Evolutionary conservation across 768 basidiomycete genomes (phyloP).

Genomic region (Hysterangium stoloniferum): DNA sequence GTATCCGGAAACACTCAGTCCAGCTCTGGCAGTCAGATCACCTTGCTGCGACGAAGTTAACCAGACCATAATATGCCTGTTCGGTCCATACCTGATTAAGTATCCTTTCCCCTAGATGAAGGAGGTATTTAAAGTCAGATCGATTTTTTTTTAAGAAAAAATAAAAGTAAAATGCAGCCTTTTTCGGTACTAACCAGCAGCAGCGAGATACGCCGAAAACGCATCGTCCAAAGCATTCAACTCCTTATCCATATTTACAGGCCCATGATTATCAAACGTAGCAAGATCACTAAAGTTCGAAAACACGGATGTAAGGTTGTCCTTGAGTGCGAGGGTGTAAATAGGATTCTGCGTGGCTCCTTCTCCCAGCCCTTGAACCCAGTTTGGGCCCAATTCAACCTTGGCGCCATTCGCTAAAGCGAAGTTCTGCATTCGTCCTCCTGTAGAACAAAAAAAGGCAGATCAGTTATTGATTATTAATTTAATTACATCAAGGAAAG

Average conservation of each 20-base stretch:
- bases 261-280: constrained; percentile 10
- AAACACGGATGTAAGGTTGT: constrained; percentile 34
- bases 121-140: too few species aligned
- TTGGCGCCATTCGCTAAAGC: constrained; percentile 26
- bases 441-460: neutral
- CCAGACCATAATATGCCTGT: too few species aligned
- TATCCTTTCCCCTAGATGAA: constrained; percentile 1
- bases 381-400: constrained; percentile 38
- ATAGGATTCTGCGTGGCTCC: constrained; percentile 54
- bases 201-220: neutral
- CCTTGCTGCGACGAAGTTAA: constrained; percentile 7
- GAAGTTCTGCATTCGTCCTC: constrained; percentile 44
- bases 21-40: constrained; percentile 11
- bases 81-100: neutral
- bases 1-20: constrained; percentile 2
- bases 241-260: constrained; percentile 8
- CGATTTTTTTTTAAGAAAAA: too few species aligned
- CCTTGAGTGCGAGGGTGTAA: constrained; percentile 46
- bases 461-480: neutral
- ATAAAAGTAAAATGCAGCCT: too few species aligned
- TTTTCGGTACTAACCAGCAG: constrained; percentile 7
- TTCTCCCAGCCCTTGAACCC: constrained; percentile 32
- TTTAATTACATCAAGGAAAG: too few species aligned
- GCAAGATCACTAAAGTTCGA: constrained; percentile 9
- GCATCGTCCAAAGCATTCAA: constrained; percentile 6